Evolutionary conservation across 106 monocot species (phyloP).

Genomic region (Amphibolis antarctica): DNA sequence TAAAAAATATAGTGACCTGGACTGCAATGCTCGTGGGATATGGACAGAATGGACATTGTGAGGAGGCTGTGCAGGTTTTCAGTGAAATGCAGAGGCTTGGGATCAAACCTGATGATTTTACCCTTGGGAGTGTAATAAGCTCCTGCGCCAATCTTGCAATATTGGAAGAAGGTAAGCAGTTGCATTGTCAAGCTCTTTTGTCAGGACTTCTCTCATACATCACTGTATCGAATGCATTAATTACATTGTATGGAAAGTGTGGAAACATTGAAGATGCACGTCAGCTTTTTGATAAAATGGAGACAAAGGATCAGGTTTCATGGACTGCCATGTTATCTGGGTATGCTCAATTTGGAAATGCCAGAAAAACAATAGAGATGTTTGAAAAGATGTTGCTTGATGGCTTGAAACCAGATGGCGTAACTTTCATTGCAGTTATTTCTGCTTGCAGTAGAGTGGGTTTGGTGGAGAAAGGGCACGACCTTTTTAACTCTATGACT

Average conservation of each 20-base stretch:
- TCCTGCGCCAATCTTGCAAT: slow-evolving; percentile 71
- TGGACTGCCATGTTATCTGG: slow-evolving; percentile 67
- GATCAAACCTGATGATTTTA: slow-evolving; percentile 61
- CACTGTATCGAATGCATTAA: slow-evolving; percentile 64
- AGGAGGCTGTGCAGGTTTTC: slow-evolving; percentile 52
- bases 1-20: slow-evolving; percentile 69
- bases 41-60: slow-evolving; percentile 55
- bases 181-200: slow-evolving; percentile 44
- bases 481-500: slow-evolving; percentile 50
- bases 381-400: slow-evolving; percentile 53
- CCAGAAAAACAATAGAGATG: slow-evolving; percentile 48
- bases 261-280: slow-evolving; percentile 59
- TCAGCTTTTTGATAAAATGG: slow-evolving; percentile 50
- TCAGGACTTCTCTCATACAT: slow-evolving; percentile 42
- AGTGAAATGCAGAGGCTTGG: slow-evolving; percentile 53
- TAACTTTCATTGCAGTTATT: slow-evolving; percentile 62
- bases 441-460: slow-evolving; percentile 77
- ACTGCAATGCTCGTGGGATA: slow-evolving; percentile 85
- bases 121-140: slow-evolving; percentile 71
- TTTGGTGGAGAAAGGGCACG: slow-evolving; percentile 51
- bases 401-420: slow-evolving; percentile 54
- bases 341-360: slow-evolving; percentile 64
- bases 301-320: slow-evolving; percentile 43
- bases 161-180: slow-evolving; percentile 60
- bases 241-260: slow-evolving; percentile 75